A percentile compares a stretch with the other conserved stretches of the same genome.
Conservation (phyloP, 2,329 filamentous ascomycete genomes). For the Nothomitra cinnamomea region DNA sequence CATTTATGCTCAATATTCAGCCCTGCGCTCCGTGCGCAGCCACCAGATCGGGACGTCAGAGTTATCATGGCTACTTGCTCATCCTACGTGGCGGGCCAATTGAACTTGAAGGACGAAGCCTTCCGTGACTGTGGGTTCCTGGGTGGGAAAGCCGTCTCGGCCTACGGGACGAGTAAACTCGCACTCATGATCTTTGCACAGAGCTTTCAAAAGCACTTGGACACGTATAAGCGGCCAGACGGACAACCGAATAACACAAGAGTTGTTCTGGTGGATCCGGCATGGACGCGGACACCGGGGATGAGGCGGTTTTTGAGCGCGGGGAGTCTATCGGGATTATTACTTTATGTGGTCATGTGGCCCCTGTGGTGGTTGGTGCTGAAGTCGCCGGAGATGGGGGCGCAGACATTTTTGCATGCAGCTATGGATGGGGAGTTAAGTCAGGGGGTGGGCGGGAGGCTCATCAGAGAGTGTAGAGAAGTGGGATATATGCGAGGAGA, state of each 20-base stretch:
- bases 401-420: conserved; percentile 73
- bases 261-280: conserved; percentile 77
- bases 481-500: conserved; percentile 56
- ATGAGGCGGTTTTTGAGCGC: conserved; percentile 75
- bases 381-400: conserved; percentile 68
- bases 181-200: conserved; percentile 79
- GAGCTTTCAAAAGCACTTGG: conserved; percentile 83
- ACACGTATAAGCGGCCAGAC: conserved; percentile 70
- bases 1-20: conserved; percentile 83
- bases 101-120: conserved; percentile 1
- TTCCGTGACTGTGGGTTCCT: background rate
- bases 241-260: conserved; percentile 64
- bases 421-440: conserved; percentile 64
- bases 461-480: conserved; percentile 80
- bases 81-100: conserved; percentile 50
- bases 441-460: conserved; percentile 45
- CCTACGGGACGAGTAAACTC: conserved; percentile 46
- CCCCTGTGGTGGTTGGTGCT: conserved; percentile 72
- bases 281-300: conserved; percentile 68
- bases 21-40: conserved; percentile 78
- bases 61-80: conserved; percentile 77
- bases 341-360: conserved; percentile 62
- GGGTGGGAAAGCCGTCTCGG: conserved; percentile 3
- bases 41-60: conserved; percentile 81
- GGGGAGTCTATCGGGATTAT: conserved; percentile 65